phyloP scores from a whole-genome alignment of 306 rosid genomes.

The Lathyrus oleraceus region DNA sequence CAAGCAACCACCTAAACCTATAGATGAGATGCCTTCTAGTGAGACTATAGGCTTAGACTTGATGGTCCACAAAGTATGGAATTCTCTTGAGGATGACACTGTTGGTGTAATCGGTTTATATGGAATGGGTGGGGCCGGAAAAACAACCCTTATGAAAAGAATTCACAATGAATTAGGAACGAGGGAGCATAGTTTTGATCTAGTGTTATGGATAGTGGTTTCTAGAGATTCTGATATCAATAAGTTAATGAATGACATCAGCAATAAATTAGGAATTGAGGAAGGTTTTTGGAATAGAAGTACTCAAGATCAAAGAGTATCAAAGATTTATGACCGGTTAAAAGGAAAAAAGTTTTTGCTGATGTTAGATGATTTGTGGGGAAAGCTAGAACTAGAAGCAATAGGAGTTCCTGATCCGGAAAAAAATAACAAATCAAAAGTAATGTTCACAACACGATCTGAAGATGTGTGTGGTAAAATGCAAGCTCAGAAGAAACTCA shows the following conservation, averaged over 20 bases:
- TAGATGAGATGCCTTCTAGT: background rate
- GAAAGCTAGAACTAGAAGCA: no score
- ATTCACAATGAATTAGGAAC: constrained; percentile 18
- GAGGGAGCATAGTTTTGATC: background rate
- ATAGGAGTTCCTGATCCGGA: background rate
- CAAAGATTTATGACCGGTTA: no score
- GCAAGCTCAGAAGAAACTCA: constrained; percentile 17
- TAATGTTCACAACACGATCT: constrained; percentile 32
- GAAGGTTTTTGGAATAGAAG: no score
- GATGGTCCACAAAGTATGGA: constrained; percentile 15
- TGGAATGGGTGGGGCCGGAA: constrained; percentile 40
- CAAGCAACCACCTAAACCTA: background rate
- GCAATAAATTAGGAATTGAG: no score
- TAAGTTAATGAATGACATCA: no score
- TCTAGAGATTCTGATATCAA: no score
- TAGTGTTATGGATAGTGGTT: no score
- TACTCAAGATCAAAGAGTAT: no score
- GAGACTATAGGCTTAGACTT: constrained; percentile 26
- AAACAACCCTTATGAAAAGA: constrained; percentile 30
- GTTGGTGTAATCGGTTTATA: constrained; percentile 34
- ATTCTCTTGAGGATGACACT: constrained; percentile 9
- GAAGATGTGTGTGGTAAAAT: constrained; percentile 37
- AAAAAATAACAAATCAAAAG: constrained; percentile 4
- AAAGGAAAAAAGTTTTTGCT: no score
- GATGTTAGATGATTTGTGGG: no score